Base-by-base conservation (phyloP, 176 grass and related monocot genomes). In the Ampelocalamus luodianensis region DNA sequence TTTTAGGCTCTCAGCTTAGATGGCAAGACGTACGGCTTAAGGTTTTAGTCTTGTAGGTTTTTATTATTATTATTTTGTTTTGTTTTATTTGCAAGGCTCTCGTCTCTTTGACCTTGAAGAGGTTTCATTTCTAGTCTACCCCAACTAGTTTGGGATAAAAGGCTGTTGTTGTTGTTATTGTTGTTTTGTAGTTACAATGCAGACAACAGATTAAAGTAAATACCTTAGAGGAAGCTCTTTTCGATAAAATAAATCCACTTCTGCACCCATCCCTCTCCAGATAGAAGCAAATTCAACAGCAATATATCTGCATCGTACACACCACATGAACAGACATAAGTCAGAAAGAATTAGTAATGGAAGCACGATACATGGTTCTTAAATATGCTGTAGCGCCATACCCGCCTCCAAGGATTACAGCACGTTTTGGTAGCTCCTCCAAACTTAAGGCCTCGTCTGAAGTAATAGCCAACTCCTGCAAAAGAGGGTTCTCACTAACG, bases 211-310 rank as follows among this genome's bases (percentile, higher is more conserved):
- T 59, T 18, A 59, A 72, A 78, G 1, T 11, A 44, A 75, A 88
- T 85, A 95, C 96, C 96, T 95, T 81, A 98, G 89, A 75, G 96
- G 96, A 72, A 98, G 83, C 3, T 98, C 96, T 39, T 71, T 98
- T 48, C 96, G 87, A 58, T 95, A 98, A 79, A 92, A 98, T 78
- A 98, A 69, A 68, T 98, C 93, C 62, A 98, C 96, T 38, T 92
- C 82, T n/a, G 24, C 93, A 81, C 96, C 96, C 91, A 98, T 87
- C 17, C 96, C 96, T 78, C 71, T 86, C 96, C 96, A 98, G 51
- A 98, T 98, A 71, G 96, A 98, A 83, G 96, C 96, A 89, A 98
- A 98, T 77, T 98, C 96, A 88, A 98, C 91, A 65, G 96, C 93
- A 68, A 98, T 98, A 80, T 98, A 98, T 74, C 96, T 98, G 80